phyloP scores from a whole-genome alignment of 164 flowering plant genomes.

The Berberis thunbergii region DNA sequence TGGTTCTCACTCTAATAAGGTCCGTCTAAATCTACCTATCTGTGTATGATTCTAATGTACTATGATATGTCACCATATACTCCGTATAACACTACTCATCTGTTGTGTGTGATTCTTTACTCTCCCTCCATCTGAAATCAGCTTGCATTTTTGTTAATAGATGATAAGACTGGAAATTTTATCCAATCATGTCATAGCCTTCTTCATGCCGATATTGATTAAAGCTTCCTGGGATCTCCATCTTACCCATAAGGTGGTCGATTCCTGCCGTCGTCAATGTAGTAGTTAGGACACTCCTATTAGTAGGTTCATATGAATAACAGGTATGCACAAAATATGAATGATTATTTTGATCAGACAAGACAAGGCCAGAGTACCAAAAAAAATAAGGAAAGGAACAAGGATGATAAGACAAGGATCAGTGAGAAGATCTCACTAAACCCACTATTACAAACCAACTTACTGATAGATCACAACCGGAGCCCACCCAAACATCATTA shows the following conservation, averaged over 20 bases:
- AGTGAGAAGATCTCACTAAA: no score
- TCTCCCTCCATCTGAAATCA: conserved; percentile 7
- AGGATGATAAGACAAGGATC: no score
- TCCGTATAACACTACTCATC: conserved; percentile 7
- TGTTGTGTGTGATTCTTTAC: conserved; percentile 15
- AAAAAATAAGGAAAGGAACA: no score
- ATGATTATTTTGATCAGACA: not conserved
- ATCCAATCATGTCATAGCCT: conserved; percentile 55
- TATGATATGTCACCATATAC: conserved; percentile 12
- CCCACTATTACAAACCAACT: no score
- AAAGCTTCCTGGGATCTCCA: conserved; percentile 52
- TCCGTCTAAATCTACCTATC: conserved; percentile 4
- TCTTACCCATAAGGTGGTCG: conserved; percentile 53
- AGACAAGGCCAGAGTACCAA: no score
- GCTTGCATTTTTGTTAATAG: not conserved
- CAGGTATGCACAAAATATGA: not conserved
- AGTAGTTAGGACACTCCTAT: not conserved
- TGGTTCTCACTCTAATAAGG: not conserved
- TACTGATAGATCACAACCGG: no score
- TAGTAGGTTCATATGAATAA: not conserved
- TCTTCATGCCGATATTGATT: conserved; percentile 41
- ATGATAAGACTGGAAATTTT: conserved; percentile 6
- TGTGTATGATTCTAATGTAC: conserved; percentile 9
- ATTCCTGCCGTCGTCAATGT: conserved; percentile 43
- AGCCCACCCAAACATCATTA: no score